Evolutionary conservation across 192 early-diverging fungal genomes (phyloP), one percentile per base, ranked within the genome.

Genomic region (Pilaira anomala): DNA sequence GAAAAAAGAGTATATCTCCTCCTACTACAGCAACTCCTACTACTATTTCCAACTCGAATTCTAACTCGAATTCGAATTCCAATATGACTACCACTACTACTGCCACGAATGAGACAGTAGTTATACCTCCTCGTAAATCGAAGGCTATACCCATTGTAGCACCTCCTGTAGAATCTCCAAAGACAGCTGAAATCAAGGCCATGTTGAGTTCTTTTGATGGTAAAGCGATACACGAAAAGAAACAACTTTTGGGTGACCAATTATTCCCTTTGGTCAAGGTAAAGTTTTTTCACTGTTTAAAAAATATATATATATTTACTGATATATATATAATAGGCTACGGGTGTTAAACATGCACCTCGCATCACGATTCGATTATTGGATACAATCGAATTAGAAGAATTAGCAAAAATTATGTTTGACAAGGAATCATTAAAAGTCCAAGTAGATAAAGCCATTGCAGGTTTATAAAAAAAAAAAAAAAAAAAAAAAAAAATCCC

Each of bases 231-330:
- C 60, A 69, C 46, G 76, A 78, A 60, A 45, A 75, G 54, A 78
- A 78, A 50, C 76, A 78, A 39, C 59, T 68, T 21, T 59, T 78
- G 16, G 76, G 76, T 33, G 73, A 74, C 62, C 48, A 54, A 45
- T 25, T 78, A 7, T 78, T 78, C 57, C 76, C 73, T 18, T 50
- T 72, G 11, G 76, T 77, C 4, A 78, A 78, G 65, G 73, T 74
- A 74, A 61, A 24, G 9, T 33, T 18, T 21, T 39, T 9, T 19
- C 8, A 16, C 9, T 36, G 11, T 26, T 14, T 51, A 14, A 14
- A 14, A 14, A 21, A 24, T 2, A 4, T 49, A 49, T 19, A 53
- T 16, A 12, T 19, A 7, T 55, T 40, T 42, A 1, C 41, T 58
- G 8, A 42, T 58, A 33, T 8, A 13, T 24, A 25, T 30, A 57